phyloP scores from a whole-genome alignment of 2,329 filamentous ascomycete genomes.

The Ascochyta lentis region DNA sequence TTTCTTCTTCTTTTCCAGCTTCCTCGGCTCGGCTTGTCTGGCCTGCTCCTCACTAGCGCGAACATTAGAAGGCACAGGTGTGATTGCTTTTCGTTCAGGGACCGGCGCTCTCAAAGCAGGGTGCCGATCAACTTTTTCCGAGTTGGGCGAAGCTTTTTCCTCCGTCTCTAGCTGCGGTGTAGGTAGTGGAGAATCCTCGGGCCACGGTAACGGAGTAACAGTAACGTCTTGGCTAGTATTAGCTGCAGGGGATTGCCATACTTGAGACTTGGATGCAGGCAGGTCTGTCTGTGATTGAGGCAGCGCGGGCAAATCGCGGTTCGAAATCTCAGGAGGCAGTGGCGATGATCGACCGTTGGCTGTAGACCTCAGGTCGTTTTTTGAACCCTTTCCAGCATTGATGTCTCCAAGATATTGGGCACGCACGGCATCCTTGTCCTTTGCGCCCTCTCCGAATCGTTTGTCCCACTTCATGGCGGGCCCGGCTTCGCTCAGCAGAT shows the following conservation, averaged over 20 bases:
- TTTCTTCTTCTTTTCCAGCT: slow-evolving; percentile 49
- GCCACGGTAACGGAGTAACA: slow-evolving; percentile 43
- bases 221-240: slow-evolving; percentile 37
- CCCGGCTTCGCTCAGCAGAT: slow-evolving; percentile 84
- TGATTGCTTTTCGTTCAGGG: slow-evolving; percentile 38
- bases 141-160: slow-evolving; percentile 34
- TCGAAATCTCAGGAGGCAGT: slow-evolving; percentile 36
- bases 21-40: slow-evolving; percentile 35
- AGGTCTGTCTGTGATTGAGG: slow-evolving; percentile 41
- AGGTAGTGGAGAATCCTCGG: slow-evolving; percentile 31
- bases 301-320: slow-evolving; percentile 52
- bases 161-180: slow-evolving; percentile 40
- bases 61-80: slow-evolving; percentile 17
- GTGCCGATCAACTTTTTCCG: slow-evolving; percentile 45
- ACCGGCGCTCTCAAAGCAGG: slow-evolving; percentile 50
- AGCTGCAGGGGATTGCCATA: slow-evolving; percentile 8
- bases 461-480: slow-evolving; percentile 97
- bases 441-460: slow-evolving; percentile 89
- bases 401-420: slow-evolving; percentile 82
- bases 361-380: slow-evolving; percentile 51
- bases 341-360: slow-evolving; percentile 43
- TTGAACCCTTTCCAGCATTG: slow-evolving; percentile 72
- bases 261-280: slow-evolving; percentile 22
- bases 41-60: slow-evolving; percentile 32
- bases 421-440: slow-evolving; percentile 85